Conservation (phyloP, 2,329 filamentous ascomycete genomes). For the Seiridium unicorne region DNA sequence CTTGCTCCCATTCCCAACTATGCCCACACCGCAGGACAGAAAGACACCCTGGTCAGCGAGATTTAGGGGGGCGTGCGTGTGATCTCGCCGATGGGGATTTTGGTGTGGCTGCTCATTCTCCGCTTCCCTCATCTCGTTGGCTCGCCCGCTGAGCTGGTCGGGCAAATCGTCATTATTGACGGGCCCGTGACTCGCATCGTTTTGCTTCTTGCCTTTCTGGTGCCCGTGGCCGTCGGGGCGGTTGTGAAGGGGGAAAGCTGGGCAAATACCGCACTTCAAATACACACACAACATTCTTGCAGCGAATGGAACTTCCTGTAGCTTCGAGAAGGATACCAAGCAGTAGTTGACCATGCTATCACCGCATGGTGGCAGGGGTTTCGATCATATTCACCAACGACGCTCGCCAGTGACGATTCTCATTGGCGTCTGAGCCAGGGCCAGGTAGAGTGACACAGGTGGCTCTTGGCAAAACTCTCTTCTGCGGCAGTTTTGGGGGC, state of each 20-base stretch:
- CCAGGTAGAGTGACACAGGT: not conserved
- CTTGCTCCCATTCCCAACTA: conserved; percentile 14
- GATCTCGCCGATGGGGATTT: conserved; percentile 14
- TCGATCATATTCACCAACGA: not conserved
- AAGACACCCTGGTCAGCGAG: not conserved
- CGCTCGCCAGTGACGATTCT: not conserved
- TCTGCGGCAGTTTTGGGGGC: conserved; percentile 11
- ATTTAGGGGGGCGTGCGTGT: conserved; percentile 26
- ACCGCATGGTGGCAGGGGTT: not conserved
- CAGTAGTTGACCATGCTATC: not conserved
- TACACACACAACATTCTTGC: not conserved
- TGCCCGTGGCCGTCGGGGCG: conserved; percentile 7
- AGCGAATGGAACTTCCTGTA: conserved; percentile 2
- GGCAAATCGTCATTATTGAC: conserved; percentile 30
- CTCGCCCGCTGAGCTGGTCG: conserved; percentile 18
- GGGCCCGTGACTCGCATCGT: conserved; percentile 32
- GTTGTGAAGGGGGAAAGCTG: not conserved
- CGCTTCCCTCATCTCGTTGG: conserved; percentile 25
- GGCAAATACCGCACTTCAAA: not conserved
- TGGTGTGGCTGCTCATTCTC: conserved; percentile 24
- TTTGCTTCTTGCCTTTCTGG: conserved; percentile 17
- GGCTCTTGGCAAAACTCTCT: conserved; percentile 17
- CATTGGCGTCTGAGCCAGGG: conserved; percentile 1
- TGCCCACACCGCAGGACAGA: not conserved
- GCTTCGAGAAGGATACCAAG: not conserved